Conservation (phyloP, 2,329 filamentous ascomycete genomes). For the Colletotrichum somersetense region DNA sequence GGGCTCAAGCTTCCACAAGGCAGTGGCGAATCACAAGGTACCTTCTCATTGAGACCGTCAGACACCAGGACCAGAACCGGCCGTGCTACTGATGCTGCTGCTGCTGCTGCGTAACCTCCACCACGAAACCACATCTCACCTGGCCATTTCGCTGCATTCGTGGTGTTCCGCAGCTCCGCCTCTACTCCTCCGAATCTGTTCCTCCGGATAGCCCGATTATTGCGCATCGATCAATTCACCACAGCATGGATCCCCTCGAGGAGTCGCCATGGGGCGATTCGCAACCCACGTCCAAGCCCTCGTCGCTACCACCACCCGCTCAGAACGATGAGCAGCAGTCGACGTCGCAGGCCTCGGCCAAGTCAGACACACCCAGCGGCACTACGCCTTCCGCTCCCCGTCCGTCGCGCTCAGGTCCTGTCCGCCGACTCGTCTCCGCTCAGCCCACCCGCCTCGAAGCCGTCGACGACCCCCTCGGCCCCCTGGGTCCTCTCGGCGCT, state of each 20-base stretch:
- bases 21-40: conserved; percentile 33
- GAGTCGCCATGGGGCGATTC: conserved; percentile 68
- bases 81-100: conserved; percentile 13
- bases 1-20: conserved; percentile 33
- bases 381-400: conserved; percentile 50
- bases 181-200: conserved; percentile 12
- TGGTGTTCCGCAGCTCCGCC: not conserved
- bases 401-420: conserved; percentile 59
- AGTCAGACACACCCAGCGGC: conserved; percentile 47
- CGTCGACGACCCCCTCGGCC: conserved; percentile 82
- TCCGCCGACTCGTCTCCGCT: conserved; percentile 72
- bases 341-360: conserved; percentile 47
- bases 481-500: conserved; percentile 76
- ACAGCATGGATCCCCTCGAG: conserved; percentile 61
- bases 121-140: conserved; percentile 28
- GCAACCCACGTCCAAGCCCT: conserved; percentile 49
- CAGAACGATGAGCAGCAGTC: conserved; percentile 46
- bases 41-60: conserved; percentile 19
- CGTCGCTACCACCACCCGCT: conserved; percentile 50
- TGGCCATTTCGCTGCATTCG: conserved; percentile 11
- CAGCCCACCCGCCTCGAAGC: conserved; percentile 84
- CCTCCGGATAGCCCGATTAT: conserved; percentile 3
- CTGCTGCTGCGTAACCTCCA: conserved; percentile 31
- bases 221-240: conserved; percentile 12
- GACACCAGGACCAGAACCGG: conserved; percentile 30